Conservation (phyloP, 345 rosid genomes). For the Gossypium longicalyx region DNA sequence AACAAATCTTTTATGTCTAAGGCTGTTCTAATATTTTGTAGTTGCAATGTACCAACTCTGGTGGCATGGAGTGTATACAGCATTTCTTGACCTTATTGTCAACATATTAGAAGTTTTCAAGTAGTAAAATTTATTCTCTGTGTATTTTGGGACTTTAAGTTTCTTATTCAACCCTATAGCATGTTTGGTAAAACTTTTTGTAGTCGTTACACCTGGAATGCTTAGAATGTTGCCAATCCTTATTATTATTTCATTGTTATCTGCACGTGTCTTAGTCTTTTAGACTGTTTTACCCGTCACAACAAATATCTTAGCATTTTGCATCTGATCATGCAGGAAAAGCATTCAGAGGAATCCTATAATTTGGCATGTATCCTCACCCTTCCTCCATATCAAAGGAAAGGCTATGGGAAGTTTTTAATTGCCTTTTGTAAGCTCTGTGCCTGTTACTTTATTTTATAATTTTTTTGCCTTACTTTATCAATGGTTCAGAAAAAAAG, state of each 20-base stretch:
- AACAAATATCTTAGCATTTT: not conserved
- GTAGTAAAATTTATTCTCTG: not conserved
- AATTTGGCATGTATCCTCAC: constrained; percentile 97
- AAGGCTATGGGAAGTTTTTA: constrained; percentile 95
- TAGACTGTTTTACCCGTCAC: not conserved
- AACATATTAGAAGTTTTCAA: not conserved
- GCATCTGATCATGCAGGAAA: constrained; percentile 58
- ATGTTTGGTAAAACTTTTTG: not conserved
- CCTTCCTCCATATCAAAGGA: constrained; percentile 96
- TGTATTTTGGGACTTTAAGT: constrained; percentile 6
- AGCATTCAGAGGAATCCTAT: constrained; percentile 95
- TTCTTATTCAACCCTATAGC: not conserved
- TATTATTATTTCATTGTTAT: not conserved
- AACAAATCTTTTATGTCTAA: not conserved
- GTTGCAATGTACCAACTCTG: not conserved
- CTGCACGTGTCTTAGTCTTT: not conserved
- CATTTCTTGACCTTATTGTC: not conserved
- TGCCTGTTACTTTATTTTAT: not conserved
- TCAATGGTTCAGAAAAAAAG: not conserved
- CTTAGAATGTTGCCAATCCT: not conserved
- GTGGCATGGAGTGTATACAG: not conserved
- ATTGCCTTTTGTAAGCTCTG: constrained; percentile 89
- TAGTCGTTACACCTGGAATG: not conserved
- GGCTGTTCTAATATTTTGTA: not conserved
- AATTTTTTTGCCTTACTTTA: not conserved